Conservation (phyloP, 306 rosid species). For the Begonia masoniana region DNA sequence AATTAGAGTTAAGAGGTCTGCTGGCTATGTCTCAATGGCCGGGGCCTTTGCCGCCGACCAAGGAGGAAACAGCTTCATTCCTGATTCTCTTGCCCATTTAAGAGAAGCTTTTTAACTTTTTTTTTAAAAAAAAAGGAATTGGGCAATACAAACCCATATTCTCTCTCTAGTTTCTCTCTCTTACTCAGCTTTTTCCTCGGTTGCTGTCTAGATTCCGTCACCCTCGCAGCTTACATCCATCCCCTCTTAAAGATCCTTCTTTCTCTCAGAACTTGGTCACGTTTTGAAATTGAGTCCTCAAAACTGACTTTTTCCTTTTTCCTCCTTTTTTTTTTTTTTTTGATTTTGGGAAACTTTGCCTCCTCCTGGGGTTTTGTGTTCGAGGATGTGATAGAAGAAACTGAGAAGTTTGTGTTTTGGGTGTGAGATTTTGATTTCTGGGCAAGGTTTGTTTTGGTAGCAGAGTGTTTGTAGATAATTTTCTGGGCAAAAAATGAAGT, state of each 20-base stretch:
- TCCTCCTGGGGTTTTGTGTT: background rate
- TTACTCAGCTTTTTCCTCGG: conserved; percentile 49
- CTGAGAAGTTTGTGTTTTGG: conserved; percentile 14
- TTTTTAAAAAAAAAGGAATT: conserved; percentile 13
- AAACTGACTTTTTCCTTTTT: conserved; percentile 3
- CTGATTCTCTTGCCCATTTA: conserved; percentile 62
- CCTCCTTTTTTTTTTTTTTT: conserved; percentile 1
- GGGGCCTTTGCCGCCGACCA: conserved; percentile 97
- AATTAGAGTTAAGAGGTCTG: conserved; percentile 59
- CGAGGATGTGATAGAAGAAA: background rate
- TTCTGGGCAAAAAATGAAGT: conserved; percentile 10
- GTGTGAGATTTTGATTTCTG: conserved; percentile 22
- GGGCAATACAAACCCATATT: conserved; percentile 15
- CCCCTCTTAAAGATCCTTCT: conserved; percentile 28
- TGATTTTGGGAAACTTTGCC: conserved; percentile 15
- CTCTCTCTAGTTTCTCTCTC: conserved; percentile 33
- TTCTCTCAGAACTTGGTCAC: conserved; percentile 37
- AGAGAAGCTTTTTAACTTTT: conserved; percentile 47
- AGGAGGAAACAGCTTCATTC: conserved; percentile 70
- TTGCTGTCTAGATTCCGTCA: conserved; percentile 71
- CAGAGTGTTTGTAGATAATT: conserved; percentile 21
- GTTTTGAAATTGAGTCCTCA: conserved; percentile 36
- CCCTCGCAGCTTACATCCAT: conserved; percentile 7
- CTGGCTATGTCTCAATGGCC: conserved; percentile 47
- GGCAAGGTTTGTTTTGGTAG: conserved; percentile 13